Percentiles rank a stretch among this genome's conserved stretches.
Conservation (phyloP, 208 protist genomes). For the Trichomonas gallinae region DNA sequence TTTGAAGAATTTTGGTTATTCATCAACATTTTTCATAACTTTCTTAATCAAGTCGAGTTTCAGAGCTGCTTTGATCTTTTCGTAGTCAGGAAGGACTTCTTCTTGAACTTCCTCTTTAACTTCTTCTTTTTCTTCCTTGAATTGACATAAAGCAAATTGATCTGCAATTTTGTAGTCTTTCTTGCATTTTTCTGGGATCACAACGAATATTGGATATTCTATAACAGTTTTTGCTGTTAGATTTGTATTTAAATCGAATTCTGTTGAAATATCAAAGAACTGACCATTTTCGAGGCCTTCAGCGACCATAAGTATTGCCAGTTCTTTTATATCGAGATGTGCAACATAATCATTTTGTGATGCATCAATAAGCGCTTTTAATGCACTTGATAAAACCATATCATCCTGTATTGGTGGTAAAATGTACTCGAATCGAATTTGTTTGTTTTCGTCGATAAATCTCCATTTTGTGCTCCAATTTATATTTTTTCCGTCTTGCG, state of each 20-base stretch:
- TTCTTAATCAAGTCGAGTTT: background rate
- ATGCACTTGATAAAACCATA: background rate
- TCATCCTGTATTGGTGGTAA: background rate
- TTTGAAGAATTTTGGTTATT: too few relatives aligned
- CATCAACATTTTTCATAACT: background rate
- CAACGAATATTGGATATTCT: background rate
- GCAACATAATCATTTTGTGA: background rate
- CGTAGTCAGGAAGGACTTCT: background rate
- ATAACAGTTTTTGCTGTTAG: background rate
- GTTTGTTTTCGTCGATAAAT: background rate
- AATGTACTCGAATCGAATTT: background rate
- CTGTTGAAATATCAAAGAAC: background rate
- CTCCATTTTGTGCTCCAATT: background rate
- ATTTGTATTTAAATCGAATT: background rate
- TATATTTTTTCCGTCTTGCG: background rate
- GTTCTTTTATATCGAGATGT: background rate
- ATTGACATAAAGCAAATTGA: background rate
- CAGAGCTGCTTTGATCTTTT: background rate
- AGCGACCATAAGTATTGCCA: background rate
- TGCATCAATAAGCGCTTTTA: background rate
- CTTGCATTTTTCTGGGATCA: background rate
- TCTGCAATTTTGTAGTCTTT: background rate
- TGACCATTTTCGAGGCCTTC: background rate
- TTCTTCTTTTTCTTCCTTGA: background rate
- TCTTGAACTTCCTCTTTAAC: background rate